Base-by-base conservation (phyloP, 225 moss, liverwort and hornwort species). In the Sphagnum tenellum region DNA sequence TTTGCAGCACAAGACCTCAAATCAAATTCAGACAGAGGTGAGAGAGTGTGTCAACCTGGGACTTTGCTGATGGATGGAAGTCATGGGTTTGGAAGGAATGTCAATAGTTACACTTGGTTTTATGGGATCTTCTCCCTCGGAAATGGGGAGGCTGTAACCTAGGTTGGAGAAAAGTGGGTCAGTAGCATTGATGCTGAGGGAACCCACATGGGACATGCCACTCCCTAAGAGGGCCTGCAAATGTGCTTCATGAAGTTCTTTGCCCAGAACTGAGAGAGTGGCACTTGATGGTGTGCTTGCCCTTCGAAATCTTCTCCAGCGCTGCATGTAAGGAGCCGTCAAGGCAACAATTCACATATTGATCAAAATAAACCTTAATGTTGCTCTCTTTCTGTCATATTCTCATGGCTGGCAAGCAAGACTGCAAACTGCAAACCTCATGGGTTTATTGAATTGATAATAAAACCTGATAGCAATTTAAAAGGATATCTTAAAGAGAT, bases 401-500 rank as follows among this genome's bases (percentile, higher is more conserved):
- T 29, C 29, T 29, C 29, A 29, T 29, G 29, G 29, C 29, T 29
- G 29, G 1, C 29, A 29, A 29, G 0, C 29, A 29, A 29, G 29
- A 29, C 29, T 29, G 1, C 29, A 29, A 29, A 29, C 29, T 29
- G 29, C 29, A 29, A 29, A 29, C 29, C 29, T 29, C 29, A 29
- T 29, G 29, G 29, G 29, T 29, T 29, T 29, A 29, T 29, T 29
- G 29, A 29, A 29, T 29, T 29, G 29, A 29, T 1, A 29, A 29
- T 29, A 29, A 29, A 29, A 29, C 29, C 29, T 29, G 29, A 29
- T 29, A 29, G 29, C 29, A 29, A 29, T 29, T 45, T 59, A 50
- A 9, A 64, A 86, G 82, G 86, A 82, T 86, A 82, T 86, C 83
- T 83, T 86, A 70, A 83, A 86, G 73, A 76, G 71, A 67, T 83